Evolutionary conservation across 164 flowering plant genomes (phyloP), one percentile per base, ranked within the genome.

Genomic region (Saururus chinensis): DNA sequence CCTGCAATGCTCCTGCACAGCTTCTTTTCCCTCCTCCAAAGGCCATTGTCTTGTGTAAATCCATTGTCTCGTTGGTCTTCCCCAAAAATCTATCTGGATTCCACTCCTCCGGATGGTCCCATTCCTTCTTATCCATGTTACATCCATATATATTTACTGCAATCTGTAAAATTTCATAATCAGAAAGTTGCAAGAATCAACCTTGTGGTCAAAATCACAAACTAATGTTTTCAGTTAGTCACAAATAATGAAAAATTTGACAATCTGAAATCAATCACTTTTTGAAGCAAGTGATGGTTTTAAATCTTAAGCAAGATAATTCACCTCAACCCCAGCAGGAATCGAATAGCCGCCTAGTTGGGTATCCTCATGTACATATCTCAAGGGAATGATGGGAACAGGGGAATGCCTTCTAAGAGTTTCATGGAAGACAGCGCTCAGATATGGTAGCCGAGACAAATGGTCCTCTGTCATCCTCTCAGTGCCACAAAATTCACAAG

Each of bases 1-100:
- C 99, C 74, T 87, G 95, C 60, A 81, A 80, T 56, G 96, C 61
- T 12, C 97, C 99, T 0, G 93, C 86, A 53, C 99, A 95, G 0
- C 74, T 83, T 80, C 99, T 76, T 77, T 83, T 95, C 59, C 99
- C 99, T 17, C 74, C 92, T 67, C 99, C 98, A 71, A 95, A 91
- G 0, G 96, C 96, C 96, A 89, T 87, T 23, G 98, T 89, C 86
- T 79, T 89, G 82, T 81, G 64, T 62, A 91, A 42, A 60, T 95
- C 99, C 71, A 56, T 42, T 0, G 69, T 64, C 22, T 91, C 97
- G 61, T 73, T 79, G 71, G 78, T 80, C 20, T 49, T 69, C 8
- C 74, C 71, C 0, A 86, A 75, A 72, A 91, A 89, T 54, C 98
- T 84, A 77, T 89, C 96, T 0, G 99, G 98, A 41, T 57, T 77